phyloP scores from a whole-genome alignment of 2,329 filamentous ascomycete species.

The Zopfia rhizophila region DNA sequence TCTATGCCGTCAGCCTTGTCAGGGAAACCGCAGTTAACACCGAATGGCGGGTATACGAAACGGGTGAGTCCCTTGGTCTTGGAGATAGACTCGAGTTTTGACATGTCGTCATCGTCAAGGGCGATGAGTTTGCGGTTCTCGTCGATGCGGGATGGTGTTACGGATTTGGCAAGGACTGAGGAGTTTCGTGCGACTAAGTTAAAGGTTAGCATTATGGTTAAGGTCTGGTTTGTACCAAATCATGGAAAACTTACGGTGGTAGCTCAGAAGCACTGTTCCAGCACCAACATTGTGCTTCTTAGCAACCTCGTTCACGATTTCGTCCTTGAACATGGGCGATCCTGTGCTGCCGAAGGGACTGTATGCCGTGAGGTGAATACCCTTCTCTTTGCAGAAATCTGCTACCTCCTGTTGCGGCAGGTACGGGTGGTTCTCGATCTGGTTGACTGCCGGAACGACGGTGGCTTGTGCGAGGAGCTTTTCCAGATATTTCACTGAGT shows the following conservation, averaged over 20 bases:
- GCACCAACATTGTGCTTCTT: constrained; percentile 61
- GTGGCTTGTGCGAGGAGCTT: constrained; percentile 67
- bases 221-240: no score
- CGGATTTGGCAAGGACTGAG: constrained; percentile 79
- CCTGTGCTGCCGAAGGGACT: constrained; percentile 62
- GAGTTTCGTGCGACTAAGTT: constrained; percentile 71
- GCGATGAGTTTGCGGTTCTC: constrained; percentile 75
- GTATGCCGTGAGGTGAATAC: constrained; percentile 79
- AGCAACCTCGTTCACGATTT: constrained; percentile 58
- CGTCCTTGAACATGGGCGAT: constrained; percentile 59
- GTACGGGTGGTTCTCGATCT: constrained; percentile 78
- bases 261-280: constrained; percentile 73
- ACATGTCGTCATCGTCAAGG: constrained; percentile 71
- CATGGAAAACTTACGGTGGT: constrained; percentile 68
- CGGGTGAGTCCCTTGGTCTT: constrained; percentile 59
- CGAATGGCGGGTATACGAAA: constrained; percentile 62
- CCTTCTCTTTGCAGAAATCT: constrained; percentile 73
- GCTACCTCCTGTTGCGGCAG: constrained; percentile 78
- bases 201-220: constrained; percentile 9
- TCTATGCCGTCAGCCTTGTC: constrained; percentile 56
- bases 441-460: constrained; percentile 73
- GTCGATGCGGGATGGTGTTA: constrained; percentile 74
- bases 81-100: constrained; percentile 58
- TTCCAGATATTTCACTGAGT: constrained; percentile 59
- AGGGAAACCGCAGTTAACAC: constrained; percentile 60